Conservation (phyloP, 768 basidiomycete genomes). For the Phylloporus sp. region DNA sequence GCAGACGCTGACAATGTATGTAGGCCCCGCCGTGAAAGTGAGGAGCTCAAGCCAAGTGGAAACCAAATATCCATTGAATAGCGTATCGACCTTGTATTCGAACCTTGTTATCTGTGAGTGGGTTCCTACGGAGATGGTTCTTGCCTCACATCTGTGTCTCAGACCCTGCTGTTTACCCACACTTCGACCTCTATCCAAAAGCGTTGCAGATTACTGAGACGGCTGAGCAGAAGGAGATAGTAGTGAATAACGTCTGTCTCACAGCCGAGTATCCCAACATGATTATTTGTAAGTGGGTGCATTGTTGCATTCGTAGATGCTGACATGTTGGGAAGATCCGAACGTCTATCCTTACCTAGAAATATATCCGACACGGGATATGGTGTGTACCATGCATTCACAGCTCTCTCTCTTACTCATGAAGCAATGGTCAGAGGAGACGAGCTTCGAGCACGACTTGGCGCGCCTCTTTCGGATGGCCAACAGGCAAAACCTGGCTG, state of each 20-base stretch:
- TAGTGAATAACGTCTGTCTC: constrained; percentile 5
- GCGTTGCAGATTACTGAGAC: constrained; percentile 34
- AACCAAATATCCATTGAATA: not conserved
- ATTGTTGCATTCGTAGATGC: not conserved
- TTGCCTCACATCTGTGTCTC: not conserved
- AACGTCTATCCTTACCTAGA: constrained; percentile 37
- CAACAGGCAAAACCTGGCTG: constrained; percentile 15
- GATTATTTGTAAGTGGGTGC: constrained; percentile 24
- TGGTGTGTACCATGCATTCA: constrained; percentile 6
- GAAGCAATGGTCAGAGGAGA: constrained; percentile 3
- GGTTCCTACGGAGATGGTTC: not conserved
- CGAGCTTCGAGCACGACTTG: constrained; percentile 3
- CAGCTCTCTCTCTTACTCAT: not conserved
- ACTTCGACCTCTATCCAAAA: constrained; percentile 38
- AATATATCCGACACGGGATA: constrained; percentile 32
- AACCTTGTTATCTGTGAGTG: constrained; percentile 17
- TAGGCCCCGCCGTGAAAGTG: constrained; percentile 30
- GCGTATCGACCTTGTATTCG: constrained; percentile 5
- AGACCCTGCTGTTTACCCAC: constrained; percentile 41
- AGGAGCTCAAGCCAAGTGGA: not conserved
- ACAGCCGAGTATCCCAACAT: constrained; percentile 23
- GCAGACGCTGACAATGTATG: constrained; percentile 2
- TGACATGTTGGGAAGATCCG: constrained; percentile 34
- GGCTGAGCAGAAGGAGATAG: constrained; percentile 47
- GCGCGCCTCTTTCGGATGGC: constrained; percentile 21